A percentile compares a stretch with the other conserved stretches of the same genome.
Evolutionary conservation across 2,329 filamentous ascomycete genomes (phyloP).

Genomic region (Verticillium alfalfae): DNA sequence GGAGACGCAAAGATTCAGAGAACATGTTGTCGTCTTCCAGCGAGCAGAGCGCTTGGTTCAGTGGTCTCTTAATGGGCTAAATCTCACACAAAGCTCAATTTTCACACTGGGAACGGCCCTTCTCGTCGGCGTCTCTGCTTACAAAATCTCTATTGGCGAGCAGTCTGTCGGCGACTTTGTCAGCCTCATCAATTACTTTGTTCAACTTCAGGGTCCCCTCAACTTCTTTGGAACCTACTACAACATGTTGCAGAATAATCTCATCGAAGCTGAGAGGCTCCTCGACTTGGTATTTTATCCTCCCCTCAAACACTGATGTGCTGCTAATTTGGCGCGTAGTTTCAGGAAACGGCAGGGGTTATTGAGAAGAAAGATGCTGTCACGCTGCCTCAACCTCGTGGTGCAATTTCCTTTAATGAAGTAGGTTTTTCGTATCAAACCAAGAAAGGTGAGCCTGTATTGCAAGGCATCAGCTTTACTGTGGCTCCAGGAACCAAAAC

Average conservation of each 20-base stretch:
- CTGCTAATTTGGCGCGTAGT: slow-evolving; percentile 19
- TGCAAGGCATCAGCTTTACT: slow-evolving; percentile 33
- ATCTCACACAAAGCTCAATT: slow-evolving; percentile 58
- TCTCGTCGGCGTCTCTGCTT: slow-evolving; percentile 57
- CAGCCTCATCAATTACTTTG: slow-evolving; percentile 51
- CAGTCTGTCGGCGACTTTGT: slow-evolving; percentile 53
- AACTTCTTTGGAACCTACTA: slow-evolving; percentile 54
- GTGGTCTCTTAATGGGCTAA: slow-evolving; percentile 52
- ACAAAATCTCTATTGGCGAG: slow-evolving; percentile 52
- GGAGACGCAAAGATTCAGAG: slow-evolving; percentile 51
- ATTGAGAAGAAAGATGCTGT: slow-evolving; percentile 33
- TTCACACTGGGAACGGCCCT: slow-evolving; percentile 56
- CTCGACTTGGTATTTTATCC: slow-evolving; percentile 29
- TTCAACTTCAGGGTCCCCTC: slow-evolving; percentile 54
- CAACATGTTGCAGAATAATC: slow-evolving; percentile 37
- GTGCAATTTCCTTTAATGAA: slow-evolving; percentile 33
- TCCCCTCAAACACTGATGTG: background rate
- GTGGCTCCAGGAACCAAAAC: slow-evolving; percentile 38
- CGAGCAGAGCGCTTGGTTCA: slow-evolving; percentile 50
- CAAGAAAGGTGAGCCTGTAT: slow-evolving; percentile 25
- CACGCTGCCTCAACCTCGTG: slow-evolving; percentile 21
- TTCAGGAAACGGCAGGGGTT: slow-evolving; percentile 36
- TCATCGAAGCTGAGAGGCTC: slow-evolving; percentile 40
- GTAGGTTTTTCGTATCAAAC: slow-evolving; percentile 38
- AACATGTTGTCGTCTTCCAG: slow-evolving; percentile 52